Conservation (phyloP, 805 yeast species). For the Grigorovia transvaalensis region DNA sequence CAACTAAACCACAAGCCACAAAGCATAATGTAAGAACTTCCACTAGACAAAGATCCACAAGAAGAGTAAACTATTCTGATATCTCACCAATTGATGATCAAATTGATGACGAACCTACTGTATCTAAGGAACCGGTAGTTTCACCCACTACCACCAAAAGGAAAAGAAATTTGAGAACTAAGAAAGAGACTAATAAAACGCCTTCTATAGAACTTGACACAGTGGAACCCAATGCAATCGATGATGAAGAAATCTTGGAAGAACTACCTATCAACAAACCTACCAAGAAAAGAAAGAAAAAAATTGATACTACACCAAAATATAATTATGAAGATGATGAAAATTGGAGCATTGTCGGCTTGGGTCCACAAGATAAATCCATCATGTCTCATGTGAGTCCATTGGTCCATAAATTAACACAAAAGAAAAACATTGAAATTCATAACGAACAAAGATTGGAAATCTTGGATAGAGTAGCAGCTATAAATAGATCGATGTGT, state of each 20-base stretch:
- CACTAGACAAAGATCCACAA: conserved; percentile 9
- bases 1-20: conserved; percentile 7
- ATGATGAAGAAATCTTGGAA: conserved; percentile 3
- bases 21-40: conserved; percentile 10
- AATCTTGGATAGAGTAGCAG: conserved; percentile 16
- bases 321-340: conserved; percentile 26
- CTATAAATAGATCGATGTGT: conserved; percentile 16
- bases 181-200: conserved; percentile 10
- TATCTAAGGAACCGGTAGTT: not conserved
- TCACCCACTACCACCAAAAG: not conserved
- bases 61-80: conserved; percentile 21
- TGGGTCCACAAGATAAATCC: conserved; percentile 26
- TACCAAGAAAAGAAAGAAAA: conserved; percentile 8
- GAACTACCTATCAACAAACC: not conserved
- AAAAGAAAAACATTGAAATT: conserved; percentile 20
- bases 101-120: conserved; percentile 12
- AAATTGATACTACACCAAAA: conserved; percentile 4
- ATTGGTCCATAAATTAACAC: conserved; percentile 20
- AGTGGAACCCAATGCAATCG: conserved; percentile 6
- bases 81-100: not conserved
- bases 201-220: conserved; percentile 2
- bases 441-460: conserved; percentile 23
- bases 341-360: conserved; percentile 25
- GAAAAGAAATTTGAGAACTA: conserved; percentile 4
- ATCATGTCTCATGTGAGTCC: conserved; percentile 12